phyloP scores from a whole-genome alignment of 768 basidiomycete genomes.

The Candolleomyces aberdarensis region DNA sequence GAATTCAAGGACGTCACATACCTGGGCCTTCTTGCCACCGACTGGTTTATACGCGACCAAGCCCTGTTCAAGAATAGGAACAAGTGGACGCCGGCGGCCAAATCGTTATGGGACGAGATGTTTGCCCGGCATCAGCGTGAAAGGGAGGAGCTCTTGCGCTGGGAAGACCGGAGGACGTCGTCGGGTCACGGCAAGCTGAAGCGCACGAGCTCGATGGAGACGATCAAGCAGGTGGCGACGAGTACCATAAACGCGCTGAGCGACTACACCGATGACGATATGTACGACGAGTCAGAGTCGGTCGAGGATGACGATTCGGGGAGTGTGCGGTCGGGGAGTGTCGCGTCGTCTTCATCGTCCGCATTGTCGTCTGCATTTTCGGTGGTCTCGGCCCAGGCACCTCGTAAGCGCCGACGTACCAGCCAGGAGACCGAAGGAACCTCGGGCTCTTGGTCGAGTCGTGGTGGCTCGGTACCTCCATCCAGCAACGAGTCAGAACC shows the following conservation, averaged over 20 bases:
- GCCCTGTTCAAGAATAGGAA: conserved; percentile 13
- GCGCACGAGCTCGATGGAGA: conserved; percentile 21
- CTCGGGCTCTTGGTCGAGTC: too few relatives aligned
- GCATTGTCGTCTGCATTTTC: too few relatives aligned
- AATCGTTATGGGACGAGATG: conserved; percentile 61
- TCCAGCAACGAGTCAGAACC: too few relatives aligned
- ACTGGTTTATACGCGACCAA: conserved; percentile 42
- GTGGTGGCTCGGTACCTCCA: too few relatives aligned
- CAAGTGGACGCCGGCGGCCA: conserved; percentile 26
- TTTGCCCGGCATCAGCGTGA: conserved; percentile 55
- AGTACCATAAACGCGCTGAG: conserved; percentile 6
- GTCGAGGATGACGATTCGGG: background rate
- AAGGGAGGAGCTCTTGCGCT: conserved; percentile 49
- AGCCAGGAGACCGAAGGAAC: too few relatives aligned
- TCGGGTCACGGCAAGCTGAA: conserved; percentile 16
- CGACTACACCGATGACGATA: background rate
- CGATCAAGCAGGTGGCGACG: conserved; percentile 7
- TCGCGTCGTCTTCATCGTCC: too few relatives aligned
- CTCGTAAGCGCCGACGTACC: too few relatives aligned
- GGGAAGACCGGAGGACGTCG: conserved; percentile 36
- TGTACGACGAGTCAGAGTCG: background rate
- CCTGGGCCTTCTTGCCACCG: conserved; percentile 58
- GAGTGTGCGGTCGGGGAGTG: background rate
- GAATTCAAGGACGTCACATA: conserved; percentile 62
- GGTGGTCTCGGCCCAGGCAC: too few relatives aligned